phyloP scores from a whole-genome alignment of 345 rosid genomes.

The Gossypium thurberi region DNA sequence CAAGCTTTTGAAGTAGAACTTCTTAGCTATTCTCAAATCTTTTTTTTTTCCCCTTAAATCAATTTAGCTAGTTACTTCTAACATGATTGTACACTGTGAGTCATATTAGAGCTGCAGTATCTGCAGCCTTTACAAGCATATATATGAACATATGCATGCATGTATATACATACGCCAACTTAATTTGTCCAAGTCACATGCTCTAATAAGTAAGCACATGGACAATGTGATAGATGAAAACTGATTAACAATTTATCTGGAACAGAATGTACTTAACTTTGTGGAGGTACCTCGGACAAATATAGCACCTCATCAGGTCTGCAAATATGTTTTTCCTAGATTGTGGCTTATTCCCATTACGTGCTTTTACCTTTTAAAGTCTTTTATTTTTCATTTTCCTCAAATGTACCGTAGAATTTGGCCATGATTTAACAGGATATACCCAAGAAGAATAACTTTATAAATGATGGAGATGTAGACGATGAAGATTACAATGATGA shows the following conservation, averaged over 20 bases:
- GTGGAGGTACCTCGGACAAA: neutral
- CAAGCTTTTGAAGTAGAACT: neutral
- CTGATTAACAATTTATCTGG: neutral
- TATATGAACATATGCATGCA: neutral
- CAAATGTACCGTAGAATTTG: neutral
- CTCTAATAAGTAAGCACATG: neutral
- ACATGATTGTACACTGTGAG: neutral
- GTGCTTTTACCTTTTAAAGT: neutral
- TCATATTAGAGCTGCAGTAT: neutral
- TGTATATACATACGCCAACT: neutral
- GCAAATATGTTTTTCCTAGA: neutral
- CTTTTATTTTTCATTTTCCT: neutral
- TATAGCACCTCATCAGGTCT: constrained; percentile 5
- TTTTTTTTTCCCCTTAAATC: neutral
- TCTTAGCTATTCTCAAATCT: neutral
- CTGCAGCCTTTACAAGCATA: neutral
- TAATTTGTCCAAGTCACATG: neutral
- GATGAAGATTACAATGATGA: constrained; percentile 11
- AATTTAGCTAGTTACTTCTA: neutral
- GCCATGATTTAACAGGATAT: constrained; percentile 22
- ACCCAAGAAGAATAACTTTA: constrained; percentile 21
- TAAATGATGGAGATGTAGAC: constrained; percentile 28
- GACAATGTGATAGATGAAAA: neutral
- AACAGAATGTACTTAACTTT: constrained; percentile 7
- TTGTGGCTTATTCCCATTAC: neutral